Percentiles rank a stretch among this genome's conserved stretches.
phyloP scores from a whole-genome alignment of 1,284 basidiomycete genomes.

The Takashimella koratensis region DNA sequence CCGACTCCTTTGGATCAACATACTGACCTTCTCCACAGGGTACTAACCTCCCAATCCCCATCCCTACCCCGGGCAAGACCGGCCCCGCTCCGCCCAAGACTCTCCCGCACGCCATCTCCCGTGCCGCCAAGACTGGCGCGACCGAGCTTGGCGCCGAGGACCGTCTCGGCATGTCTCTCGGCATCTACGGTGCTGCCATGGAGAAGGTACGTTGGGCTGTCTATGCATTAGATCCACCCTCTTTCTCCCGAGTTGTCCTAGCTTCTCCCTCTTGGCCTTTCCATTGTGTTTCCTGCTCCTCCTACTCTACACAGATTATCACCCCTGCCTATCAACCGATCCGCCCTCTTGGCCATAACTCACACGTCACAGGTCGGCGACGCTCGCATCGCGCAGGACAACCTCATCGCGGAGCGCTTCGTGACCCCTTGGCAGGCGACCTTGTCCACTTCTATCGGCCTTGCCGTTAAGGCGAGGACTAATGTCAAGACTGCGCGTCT shows the following conservation, averaged over 20 bases:
- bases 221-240: not conserved
- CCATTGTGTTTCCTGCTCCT: too few relatives aligned
- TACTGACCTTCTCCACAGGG: constrained; percentile 49
- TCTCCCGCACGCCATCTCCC: constrained; percentile 84
- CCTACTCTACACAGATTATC: too few relatives aligned
- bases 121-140: constrained; percentile 72
- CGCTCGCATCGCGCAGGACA: constrained; percentile 80
- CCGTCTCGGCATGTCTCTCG: constrained; percentile 71
- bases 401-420: constrained; percentile 67
- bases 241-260: not conserved
- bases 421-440: constrained; percentile 89
- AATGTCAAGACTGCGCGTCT: constrained; percentile 79
- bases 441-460: constrained; percentile 69
- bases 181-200: constrained; percentile 74
- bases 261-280: too few relatives aligned
- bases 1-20: not conserved
- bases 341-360: not conserved
- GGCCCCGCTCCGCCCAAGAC: constrained; percentile 72
- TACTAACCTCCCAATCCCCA: constrained; percentile 75
- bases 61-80: constrained; percentile 48
- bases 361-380: constrained; percentile 59
- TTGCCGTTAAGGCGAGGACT: constrained; percentile 85
- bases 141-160: constrained; percentile 59
- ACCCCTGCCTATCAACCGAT: not conserved
- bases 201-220: constrained; percentile 57